These are phyloP conservation scores for Daldinia eschscholtzii DNA, from an alignment of 2,329 filamentous ascomycete species.

Conservation along the genomic window DNA sequence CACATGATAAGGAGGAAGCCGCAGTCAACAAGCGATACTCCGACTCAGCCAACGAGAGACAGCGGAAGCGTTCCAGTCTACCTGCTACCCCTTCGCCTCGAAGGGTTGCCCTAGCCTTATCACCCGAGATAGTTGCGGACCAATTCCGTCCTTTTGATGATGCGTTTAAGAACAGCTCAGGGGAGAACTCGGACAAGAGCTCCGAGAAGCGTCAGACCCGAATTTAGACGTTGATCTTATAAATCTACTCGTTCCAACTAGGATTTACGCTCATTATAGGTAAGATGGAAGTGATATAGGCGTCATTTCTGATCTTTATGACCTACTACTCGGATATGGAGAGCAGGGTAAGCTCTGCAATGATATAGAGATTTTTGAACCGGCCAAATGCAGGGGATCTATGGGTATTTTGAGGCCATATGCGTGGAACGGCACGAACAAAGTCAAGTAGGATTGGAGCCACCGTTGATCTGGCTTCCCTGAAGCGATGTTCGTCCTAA, in stretches of 20 bases:
- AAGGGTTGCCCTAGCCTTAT: background rate
- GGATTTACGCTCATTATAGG: background rate
- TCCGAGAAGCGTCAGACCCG: background rate
- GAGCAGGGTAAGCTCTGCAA: background rate
- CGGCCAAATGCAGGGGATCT: background rate
- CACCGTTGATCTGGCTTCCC: slow-evolving; percentile 18
- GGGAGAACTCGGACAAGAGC: background rate
- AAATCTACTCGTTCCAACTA: background rate
- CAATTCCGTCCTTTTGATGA: background rate
- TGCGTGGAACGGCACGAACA: background rate
- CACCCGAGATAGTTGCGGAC: background rate
- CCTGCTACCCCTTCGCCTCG: background rate
- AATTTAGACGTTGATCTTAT: background rate
- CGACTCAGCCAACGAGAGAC: slow-evolving; percentile 16
- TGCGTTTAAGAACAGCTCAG: background rate
- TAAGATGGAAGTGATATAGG: background rate
- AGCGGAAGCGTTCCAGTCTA: background rate
- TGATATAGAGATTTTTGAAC: background rate
- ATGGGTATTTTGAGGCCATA: background rate
- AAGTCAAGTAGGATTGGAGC: slow-evolving; percentile 15
- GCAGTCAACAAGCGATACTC: background rate
- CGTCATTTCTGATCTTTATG: background rate
- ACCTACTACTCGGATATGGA: background rate
- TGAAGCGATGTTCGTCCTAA: slow-evolving; percentile 7
- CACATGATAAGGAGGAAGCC: slow-evolving; percentile 2